Conservation (phyloP, 2,329 filamentous ascomycete species). For the Pestalotiopsis sp. region DNA sequence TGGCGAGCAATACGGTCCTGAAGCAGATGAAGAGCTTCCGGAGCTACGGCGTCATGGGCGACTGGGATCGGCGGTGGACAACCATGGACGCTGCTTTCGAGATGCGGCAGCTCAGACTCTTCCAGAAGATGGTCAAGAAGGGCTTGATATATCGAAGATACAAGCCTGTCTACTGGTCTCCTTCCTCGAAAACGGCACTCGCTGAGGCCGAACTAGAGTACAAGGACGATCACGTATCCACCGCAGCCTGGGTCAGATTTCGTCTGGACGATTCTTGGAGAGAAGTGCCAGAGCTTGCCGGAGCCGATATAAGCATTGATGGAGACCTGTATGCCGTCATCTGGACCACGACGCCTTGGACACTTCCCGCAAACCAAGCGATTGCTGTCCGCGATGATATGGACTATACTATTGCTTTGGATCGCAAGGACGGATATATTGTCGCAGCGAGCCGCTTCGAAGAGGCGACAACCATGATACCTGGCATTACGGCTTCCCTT, state of each 20-base stretch:
- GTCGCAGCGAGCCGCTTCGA: slow-evolving; percentile 74
- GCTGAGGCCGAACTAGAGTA: slow-evolving; percentile 88
- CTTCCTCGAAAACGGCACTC: slow-evolving; percentile 76
- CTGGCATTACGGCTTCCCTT: slow-evolving; percentile 53
- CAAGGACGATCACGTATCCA: slow-evolving; percentile 72
- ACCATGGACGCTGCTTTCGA: slow-evolving; percentile 81
- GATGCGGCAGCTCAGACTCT: slow-evolving; percentile 73
- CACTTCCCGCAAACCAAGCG: slow-evolving; percentile 86
- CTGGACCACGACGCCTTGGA: slow-evolving; percentile 99
- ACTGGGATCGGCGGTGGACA: slow-evolving; percentile 77
- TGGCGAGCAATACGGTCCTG: slow-evolving; percentile 71
- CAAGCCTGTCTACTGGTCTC: slow-evolving; percentile 88
- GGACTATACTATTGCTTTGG: slow-evolving; percentile 70
- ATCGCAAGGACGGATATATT: slow-evolving; percentile 63
- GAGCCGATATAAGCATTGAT: slow-evolving; percentile 41
- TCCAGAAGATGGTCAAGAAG: slow-evolving; percentile 73
- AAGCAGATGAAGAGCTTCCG: slow-evolving; percentile 75
- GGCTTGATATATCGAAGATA: slow-evolving; percentile 77
- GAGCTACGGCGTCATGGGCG: slow-evolving; percentile 77
- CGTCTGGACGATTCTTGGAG: slow-evolving; percentile 58
- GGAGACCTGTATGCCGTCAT: slow-evolving; percentile 77
- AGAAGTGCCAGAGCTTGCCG: slow-evolving; percentile 37
- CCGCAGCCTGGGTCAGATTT: slow-evolving; percentile 79
- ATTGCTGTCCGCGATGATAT: slow-evolving; percentile 81
- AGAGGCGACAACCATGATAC: slow-evolving; percentile 53